Evolutionary conservation across 1,284 basidiomycete species (phyloP).

Genomic region (Trichosporon sp.): DNA sequence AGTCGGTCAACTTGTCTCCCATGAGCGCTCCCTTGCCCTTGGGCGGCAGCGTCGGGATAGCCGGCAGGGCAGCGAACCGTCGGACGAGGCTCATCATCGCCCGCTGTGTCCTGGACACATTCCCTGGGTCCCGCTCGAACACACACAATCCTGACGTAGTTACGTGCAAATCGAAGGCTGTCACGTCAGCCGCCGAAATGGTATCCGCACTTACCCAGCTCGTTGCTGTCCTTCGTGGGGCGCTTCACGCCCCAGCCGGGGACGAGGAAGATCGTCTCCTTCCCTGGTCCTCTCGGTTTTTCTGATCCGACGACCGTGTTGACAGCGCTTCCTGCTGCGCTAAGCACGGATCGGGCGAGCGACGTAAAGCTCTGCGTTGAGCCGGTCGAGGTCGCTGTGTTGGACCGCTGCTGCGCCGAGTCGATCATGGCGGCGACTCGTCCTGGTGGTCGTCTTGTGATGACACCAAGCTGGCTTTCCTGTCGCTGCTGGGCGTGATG

Average conservation of each 20-base stretch:
- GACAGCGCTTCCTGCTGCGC: not conserved
- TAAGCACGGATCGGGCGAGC: not conserved
- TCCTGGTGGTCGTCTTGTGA: not conserved
- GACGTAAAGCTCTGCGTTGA: not conserved
- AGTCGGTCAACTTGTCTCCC: slow-evolving; percentile 6
- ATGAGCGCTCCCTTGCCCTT: slow-evolving; percentile 6
- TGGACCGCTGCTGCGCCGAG: not conserved
- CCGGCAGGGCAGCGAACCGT: slow-evolving; percentile 47
- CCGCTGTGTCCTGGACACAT: slow-evolving; percentile 65
- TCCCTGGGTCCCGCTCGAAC: slow-evolving; percentile 59
- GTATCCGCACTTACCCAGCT: slow-evolving; percentile 13
- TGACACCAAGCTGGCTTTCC: not conserved
- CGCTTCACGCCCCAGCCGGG: slow-evolving; percentile 42
- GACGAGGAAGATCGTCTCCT: slow-evolving; percentile 33
- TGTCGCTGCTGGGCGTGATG: not conserved
- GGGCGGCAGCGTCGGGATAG: slow-evolving; percentile 3
- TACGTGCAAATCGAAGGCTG: slow-evolving; percentile 19
- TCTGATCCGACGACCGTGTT: not conserved
- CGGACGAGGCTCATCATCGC: slow-evolving; percentile 71
- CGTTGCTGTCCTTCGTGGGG: slow-evolving; percentile 17
- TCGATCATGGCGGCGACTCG: not conserved
- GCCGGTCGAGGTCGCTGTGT: not conserved
- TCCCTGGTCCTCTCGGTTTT: slow-evolving; percentile 6
- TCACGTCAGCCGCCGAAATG: not conserved
- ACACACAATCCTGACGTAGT: slow-evolving; percentile 50